Conservation (phyloP, 116 monocot genomes). For the Trichopus zeylanicus region DNA sequence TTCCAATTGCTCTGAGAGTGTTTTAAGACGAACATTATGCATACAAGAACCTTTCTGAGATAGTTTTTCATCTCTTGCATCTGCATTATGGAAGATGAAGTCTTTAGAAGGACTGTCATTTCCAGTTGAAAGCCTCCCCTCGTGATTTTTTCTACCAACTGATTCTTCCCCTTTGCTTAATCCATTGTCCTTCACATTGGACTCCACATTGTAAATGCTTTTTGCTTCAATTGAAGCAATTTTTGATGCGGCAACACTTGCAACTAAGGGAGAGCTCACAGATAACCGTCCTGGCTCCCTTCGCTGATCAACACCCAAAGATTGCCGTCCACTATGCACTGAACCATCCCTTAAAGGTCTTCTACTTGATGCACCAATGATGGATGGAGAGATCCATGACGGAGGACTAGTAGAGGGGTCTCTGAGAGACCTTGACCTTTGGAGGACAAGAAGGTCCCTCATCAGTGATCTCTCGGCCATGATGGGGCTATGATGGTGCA, state of each 20-base stretch:
- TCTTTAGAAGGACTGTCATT: background rate
- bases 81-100: background rate
- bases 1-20: slow-evolving; percentile 27
- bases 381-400: slow-evolving; percentile 57
- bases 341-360: slow-evolving; percentile 24
- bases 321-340: slow-evolving; percentile 36
- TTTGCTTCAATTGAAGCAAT: slow-evolving; percentile 16
- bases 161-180: slow-evolving; percentile 18
- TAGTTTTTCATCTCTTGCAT: slow-evolving; percentile 1
- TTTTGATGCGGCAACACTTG: slow-evolving; percentile 18
- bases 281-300: slow-evolving; percentile 37
- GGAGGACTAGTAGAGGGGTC: slow-evolving; percentile 86
- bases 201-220: slow-evolving; percentile 1
- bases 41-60: slow-evolving; percentile 3
- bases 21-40: slow-evolving; percentile 13
- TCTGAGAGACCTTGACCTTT: slow-evolving; percentile 76
- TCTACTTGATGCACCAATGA: slow-evolving; percentile 11
- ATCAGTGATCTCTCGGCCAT: slow-evolving; percentile 54
- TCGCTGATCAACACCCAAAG: slow-evolving; percentile 25
- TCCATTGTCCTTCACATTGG: slow-evolving; percentile 3
- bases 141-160: slow-evolving; percentile 13
- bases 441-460: slow-evolving; percentile 69
- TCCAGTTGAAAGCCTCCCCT: slow-evolving; percentile 1
- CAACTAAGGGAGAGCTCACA: slow-evolving; percentile 21
- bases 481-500: slow-evolving; percentile 58